A percentile compares a stretch with the other conserved stretches of the same genome.
Evolutionary conservation across 1,139 yeast species (phyloP).

Genomic region (Debaryomyces robertsiae): DNA sequence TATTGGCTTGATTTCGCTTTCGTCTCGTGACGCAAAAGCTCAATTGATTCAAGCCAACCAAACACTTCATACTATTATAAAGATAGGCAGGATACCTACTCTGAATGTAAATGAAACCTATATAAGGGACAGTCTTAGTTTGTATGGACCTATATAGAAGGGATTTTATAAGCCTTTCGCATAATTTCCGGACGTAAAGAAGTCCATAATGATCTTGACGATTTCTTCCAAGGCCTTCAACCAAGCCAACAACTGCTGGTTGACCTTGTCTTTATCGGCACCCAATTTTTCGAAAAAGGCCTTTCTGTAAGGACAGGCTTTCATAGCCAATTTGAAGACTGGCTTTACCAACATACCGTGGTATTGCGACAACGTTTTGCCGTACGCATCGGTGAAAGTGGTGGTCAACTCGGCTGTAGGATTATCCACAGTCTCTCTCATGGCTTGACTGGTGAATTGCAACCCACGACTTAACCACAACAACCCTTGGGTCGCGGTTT

Average conservation of each 20-base stretch:
- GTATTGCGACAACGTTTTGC: conserved; percentile 75
- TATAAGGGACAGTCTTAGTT: too few species aligned
- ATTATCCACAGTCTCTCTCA: conserved; percentile 72
- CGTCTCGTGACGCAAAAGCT: not conserved
- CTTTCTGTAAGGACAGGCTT: conserved; percentile 90
- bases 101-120: too few species aligned
- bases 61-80: too few species aligned
- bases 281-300: conserved; percentile 85
- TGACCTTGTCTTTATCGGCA: conserved; percentile 64
- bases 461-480: conserved; percentile 87
- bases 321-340: conserved; percentile 90
- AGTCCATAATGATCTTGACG: conserved; percentile 72
- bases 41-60: too few species aligned
- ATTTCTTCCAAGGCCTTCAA: conserved; percentile 73
- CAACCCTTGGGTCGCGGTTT: conserved; percentile 88
- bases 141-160: not conserved
- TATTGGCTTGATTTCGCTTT: not conserved
- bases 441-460: conserved; percentile 85
- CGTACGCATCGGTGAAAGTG: conserved; percentile 82
- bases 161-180: conserved; percentile 75
- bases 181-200: conserved; percentile 78
- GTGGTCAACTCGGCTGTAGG: conserved; percentile 66
- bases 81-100: too few species aligned
- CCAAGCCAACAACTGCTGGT: conserved; percentile 69
- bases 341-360: conserved; percentile 85